Evolutionary conservation across 805 yeast genomes (phyloP).

Genomic region (Metschnikowia arizonensis): DNA sequence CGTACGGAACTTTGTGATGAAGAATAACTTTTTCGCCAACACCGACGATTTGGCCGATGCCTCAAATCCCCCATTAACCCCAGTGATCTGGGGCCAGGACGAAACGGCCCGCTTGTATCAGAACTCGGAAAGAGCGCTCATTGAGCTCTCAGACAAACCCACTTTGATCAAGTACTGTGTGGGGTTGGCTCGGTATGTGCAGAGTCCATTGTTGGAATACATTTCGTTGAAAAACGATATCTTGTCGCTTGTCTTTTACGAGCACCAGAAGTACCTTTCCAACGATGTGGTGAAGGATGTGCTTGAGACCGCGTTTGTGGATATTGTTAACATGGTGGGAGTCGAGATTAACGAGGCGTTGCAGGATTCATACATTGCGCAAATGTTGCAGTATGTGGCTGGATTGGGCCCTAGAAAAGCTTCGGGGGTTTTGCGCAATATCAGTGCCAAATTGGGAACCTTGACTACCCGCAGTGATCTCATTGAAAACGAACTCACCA

Average conservation of each 20-base stretch:
- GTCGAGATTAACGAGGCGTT: slow-evolving; percentile 90
- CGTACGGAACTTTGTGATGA: slow-evolving; percentile 52
- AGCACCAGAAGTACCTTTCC: slow-evolving; percentile 68
- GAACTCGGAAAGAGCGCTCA: slow-evolving; percentile 66
- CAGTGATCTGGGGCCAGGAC: slow-evolving; percentile 80
- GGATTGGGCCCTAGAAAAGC: slow-evolving; percentile 98
- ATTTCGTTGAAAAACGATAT: slow-evolving; percentile 75
- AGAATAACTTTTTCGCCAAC: slow-evolving; percentile 50
- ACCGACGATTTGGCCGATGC: slow-evolving; percentile 41
- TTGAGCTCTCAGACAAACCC: slow-evolving; percentile 82
- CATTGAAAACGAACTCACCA: slow-evolving; percentile 72
- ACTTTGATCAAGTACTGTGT: slow-evolving; percentile 77
- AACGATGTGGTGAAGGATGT: slow-evolving; percentile 61
- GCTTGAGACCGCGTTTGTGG: slow-evolving; percentile 79
- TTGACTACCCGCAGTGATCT: slow-evolving; percentile 71
- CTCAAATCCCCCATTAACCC: slow-evolving; percentile 51
- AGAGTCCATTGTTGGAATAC: slow-evolving; percentile 90
- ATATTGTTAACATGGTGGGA: slow-evolving; percentile 86
- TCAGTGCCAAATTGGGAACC: slow-evolving; percentile 59
- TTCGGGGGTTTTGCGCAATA: slow-evolving; percentile 74
- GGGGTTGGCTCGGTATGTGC: slow-evolving; percentile 86
- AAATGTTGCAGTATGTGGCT: slow-evolving; percentile 69
- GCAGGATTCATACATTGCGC: slow-evolving; percentile 66
- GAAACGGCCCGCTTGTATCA: slow-evolving; percentile 90
- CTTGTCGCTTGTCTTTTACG: slow-evolving; percentile 61